Conservation (phyloP, 2,329 filamentous ascomycete genomes). For the Exophiala bonariae region DNA sequence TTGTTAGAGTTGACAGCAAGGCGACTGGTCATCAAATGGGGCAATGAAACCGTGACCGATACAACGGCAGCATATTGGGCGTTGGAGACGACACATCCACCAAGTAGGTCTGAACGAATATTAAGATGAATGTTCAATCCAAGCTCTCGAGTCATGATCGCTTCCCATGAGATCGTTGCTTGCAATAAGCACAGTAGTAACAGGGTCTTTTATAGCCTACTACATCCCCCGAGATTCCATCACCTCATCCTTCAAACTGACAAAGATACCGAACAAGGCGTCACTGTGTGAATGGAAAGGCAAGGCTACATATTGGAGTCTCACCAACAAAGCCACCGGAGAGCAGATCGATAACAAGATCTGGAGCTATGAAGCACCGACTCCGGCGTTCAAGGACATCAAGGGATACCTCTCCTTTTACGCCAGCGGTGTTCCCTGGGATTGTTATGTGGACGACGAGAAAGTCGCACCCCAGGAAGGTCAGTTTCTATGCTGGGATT, state of each 20-base stretch:
- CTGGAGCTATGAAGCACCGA: conserved; percentile 61
- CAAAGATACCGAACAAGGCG: conserved; percentile 42
- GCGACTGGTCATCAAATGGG: conserved; percentile 59
- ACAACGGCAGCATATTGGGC: conserved; percentile 63
- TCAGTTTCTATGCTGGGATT: conserved; percentile 4
- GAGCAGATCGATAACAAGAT: conserved; percentile 52
- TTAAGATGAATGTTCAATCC: too few relatives aligned
- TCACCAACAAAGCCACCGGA: conserved; percentile 41
- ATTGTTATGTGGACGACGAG: conserved; percentile 63
- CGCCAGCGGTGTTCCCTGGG: conserved; percentile 55
- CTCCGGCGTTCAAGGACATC: conserved; percentile 52
- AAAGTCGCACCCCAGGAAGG: conserved; percentile 46
- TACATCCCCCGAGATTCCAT: conserved; percentile 58
- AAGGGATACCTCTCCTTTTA: conserved; percentile 61
- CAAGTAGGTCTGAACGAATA: conserved; percentile 44
- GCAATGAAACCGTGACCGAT: conserved; percentile 56
- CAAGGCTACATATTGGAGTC: conserved; percentile 57
- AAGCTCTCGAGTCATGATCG: too few relatives aligned
- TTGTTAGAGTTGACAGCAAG: conserved; percentile 54
- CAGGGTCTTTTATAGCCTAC: conserved; percentile 47
- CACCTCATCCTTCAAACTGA: conserved; percentile 40
- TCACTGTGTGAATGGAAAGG: conserved; percentile 65
- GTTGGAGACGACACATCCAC: conserved; percentile 63
- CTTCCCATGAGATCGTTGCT: too few relatives aligned
- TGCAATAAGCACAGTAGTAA: too few relatives aligned